phyloP scores from a whole-genome alignment of 768 basidiomycete genomes.

The Termitomyces heimii region DNA sequence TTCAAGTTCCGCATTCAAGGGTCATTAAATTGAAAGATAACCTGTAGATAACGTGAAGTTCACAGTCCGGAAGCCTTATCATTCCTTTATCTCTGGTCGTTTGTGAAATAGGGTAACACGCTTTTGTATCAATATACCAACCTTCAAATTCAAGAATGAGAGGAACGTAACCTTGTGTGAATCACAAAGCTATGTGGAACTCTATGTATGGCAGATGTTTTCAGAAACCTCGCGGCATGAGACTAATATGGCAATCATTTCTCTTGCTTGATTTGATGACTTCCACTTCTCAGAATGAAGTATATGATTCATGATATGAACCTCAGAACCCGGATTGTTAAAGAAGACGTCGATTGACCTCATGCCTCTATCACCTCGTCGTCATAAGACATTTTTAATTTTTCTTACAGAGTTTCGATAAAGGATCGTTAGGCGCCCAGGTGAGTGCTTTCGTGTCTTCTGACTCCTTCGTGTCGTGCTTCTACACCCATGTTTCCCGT shows the following conservation, averaged over 20 bases:
- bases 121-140: constrained; percentile 1
- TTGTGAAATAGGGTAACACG: not conserved
- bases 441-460: too few relatives aligned
- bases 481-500: too few relatives aligned
- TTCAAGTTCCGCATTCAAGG: not conserved
- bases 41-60: constrained; percentile 1
- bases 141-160: not conserved
- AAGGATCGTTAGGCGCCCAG: too few relatives aligned
- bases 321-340: too few relatives aligned
- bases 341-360: too few relatives aligned
- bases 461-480: too few relatives aligned
- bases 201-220: not conserved
- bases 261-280: too few relatives aligned
- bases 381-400: too few relatives aligned
- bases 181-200: constrained; percentile 7
- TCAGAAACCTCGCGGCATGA: not conserved
- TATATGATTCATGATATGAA: too few relatives aligned
- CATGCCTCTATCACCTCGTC: too few relatives aligned
- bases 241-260: not conserved
- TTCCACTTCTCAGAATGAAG: too few relatives aligned
- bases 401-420: too few relatives aligned
- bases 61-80: constrained; percentile 1
- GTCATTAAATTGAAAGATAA: not conserved
- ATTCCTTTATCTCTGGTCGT: not conserved
- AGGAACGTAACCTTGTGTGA: not conserved